These are phyloP conservation scores for Helenozyma baotianmanensis DNA, from an alignment of 805 yeast species.

Conservation along the genomic window DNA sequence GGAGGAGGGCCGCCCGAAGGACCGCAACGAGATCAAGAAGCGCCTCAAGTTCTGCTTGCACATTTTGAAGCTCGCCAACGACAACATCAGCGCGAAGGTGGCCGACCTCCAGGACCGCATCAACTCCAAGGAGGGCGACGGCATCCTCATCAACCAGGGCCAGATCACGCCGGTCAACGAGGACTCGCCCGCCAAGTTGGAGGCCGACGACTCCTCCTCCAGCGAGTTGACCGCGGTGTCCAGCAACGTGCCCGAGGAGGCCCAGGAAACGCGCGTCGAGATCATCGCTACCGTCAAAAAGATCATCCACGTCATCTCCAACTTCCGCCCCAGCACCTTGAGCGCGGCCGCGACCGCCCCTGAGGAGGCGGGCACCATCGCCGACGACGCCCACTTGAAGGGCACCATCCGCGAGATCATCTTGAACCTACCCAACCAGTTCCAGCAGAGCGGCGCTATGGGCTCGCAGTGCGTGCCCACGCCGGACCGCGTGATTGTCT, in stretches of 20 bases:
- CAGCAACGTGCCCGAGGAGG: slow-evolving; percentile 14
- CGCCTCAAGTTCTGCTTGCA: slow-evolving; percentile 76
- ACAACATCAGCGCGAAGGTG: slow-evolving; percentile 65
- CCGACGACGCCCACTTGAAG: slow-evolving; percentile 35
- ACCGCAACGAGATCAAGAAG: slow-evolving; percentile 58
- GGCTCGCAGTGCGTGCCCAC: slow-evolving; percentile 27
- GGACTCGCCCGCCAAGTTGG: slow-evolving; percentile 10
- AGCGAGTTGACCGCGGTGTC: slow-evolving; percentile 4
- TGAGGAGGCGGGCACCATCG: slow-evolving; percentile 2
- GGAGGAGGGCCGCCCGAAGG: slow-evolving; percentile 11
- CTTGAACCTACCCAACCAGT: slow-evolving; percentile 63
- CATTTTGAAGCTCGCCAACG: slow-evolving; percentile 74
- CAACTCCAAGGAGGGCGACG: slow-evolving; percentile 39
- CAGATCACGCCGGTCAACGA: neutral
- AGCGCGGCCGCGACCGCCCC: slow-evolving; percentile 1
- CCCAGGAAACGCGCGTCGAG: slow-evolving; percentile 62
- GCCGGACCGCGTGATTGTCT: slow-evolving; percentile 65
- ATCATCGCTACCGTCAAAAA: slow-evolving; percentile 86
- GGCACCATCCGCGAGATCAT: slow-evolving; percentile 75
- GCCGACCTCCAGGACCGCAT: slow-evolving; percentile 52
- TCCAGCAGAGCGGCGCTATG: slow-evolving; percentile 16
- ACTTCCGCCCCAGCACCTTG: slow-evolving; percentile 50
- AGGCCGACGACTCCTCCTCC: neutral
- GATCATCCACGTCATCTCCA: slow-evolving; percentile 79
- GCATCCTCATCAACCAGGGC: slow-evolving; percentile 15